phyloP scores from a whole-genome alignment of 495 filamentous ascomycete genomes.

The Parmelia sp. region DNA sequence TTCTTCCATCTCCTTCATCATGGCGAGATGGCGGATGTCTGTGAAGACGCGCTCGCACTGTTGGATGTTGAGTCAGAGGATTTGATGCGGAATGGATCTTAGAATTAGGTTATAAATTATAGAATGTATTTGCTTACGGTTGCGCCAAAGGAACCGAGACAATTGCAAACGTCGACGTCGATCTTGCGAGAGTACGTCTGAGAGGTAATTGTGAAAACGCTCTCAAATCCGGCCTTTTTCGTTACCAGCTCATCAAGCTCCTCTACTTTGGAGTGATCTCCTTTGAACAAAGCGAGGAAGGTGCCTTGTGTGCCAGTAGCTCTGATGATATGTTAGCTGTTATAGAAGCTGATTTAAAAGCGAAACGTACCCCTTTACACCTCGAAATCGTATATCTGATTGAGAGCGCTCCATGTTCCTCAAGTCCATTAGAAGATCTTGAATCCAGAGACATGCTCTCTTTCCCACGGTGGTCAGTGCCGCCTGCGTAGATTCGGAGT shows the following conservation, averaged over 20 bases:
- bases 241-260: conserved; percentile 66
- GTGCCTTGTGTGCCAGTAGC: conserved; percentile 75
- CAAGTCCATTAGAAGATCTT: conserved; percentile 84
- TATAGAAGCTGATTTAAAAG: conserved; percentile 26
- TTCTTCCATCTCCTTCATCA: conserved; percentile 24
- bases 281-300: conserved; percentile 76
- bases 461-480: conserved; percentile 75
- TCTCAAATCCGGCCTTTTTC: conserved; percentile 75
- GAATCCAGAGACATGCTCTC: conserved; percentile 74
- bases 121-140: conserved; percentile 29
- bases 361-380: conserved; percentile 58
- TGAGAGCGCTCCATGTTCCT: conserved; percentile 70
- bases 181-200: conserved; percentile 86
- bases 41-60: conserved; percentile 59
- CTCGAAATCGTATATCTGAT: conserved; percentile 73
- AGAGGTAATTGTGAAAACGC: conserved; percentile 64
- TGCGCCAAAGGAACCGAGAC: conserved; percentile 73
- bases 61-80: conserved; percentile 26
- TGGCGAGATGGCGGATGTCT: conserved; percentile 75
- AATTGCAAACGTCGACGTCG: conserved; percentile 73
- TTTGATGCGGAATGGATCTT: not conserved
- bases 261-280: conserved; percentile 73
- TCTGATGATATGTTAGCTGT: not conserved
- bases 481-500: not conserved
- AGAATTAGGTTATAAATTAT: not conserved